Conservation (phyloP, 148 eudicot genomes). For the Rhododendron mucronatum region DNA sequence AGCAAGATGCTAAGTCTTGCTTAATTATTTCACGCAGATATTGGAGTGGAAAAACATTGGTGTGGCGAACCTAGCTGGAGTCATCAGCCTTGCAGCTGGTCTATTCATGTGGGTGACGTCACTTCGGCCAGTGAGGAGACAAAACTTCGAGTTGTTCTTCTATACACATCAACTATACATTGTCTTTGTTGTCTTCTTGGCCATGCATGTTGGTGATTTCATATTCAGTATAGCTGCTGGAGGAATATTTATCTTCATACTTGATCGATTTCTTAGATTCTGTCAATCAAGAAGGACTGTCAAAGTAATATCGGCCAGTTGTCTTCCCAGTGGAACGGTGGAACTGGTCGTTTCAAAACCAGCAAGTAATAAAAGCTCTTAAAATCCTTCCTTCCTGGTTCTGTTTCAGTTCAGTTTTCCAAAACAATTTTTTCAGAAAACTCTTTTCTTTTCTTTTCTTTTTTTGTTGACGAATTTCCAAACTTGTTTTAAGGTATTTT, state of each 20-base stretch:
- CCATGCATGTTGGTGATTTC: constrained; percentile 76
- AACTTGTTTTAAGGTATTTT: neutral
- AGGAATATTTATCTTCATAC: constrained; percentile 77
- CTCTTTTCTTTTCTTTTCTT: neutral
- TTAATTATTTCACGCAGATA: constrained; percentile 32
- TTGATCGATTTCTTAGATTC: constrained; percentile 80
- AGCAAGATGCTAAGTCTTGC: neutral
- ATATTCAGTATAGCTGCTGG: constrained; percentile 56
- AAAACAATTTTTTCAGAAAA: neutral
- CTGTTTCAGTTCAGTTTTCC: neutral
- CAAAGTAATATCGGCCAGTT: constrained; percentile 61
- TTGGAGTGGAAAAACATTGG: constrained; percentile 57
- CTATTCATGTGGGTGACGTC: constrained; percentile 85
- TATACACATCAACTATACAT: constrained; percentile 82
- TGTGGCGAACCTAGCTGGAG: constrained; percentile 69
- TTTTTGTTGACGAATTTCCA: neutral
- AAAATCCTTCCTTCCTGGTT: neutral
- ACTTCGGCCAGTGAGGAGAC: constrained; percentile 56
- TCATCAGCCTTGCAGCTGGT: constrained; percentile 71
- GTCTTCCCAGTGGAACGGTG: constrained; percentile 69
- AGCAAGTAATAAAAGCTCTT: constrained; percentile 36
- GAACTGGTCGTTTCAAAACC: constrained; percentile 77
- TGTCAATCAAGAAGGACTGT: constrained; percentile 71
- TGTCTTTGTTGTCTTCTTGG: constrained; percentile 70
- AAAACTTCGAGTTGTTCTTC: constrained; percentile 73